Percentiles rank a stretch among this genome's conserved stretches.
phyloP scores from a whole-genome alignment of 2,329 filamentous ascomycete genomes.

The Clarireedia paspali region DNA sequence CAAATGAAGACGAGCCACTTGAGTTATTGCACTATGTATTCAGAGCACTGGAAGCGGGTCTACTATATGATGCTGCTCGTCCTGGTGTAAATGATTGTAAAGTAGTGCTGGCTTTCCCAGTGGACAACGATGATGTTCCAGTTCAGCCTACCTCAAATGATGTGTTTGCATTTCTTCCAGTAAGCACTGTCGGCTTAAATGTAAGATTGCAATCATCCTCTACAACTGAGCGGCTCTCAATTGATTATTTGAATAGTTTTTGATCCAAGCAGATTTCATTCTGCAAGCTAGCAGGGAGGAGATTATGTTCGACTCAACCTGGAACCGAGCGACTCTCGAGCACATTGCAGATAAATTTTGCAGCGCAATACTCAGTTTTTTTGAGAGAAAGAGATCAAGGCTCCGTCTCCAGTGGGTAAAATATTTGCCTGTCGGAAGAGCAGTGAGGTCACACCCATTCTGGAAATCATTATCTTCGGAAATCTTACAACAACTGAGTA shows the following conservation, averaged over 20 bases:
- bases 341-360: not conserved
- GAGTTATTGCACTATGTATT: not conserved
- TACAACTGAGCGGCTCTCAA: not conserved
- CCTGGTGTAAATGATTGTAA: constrained; percentile 1
- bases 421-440: not conserved
- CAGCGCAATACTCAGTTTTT: not conserved
- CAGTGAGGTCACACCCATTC: not conserved
- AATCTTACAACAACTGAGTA: not conserved
- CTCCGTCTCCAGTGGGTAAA: not conserved
- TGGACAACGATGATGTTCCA: constrained; percentile 6
- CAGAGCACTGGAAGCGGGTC: not conserved
- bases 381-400: not conserved
- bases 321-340: constrained; percentile 11
- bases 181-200: constrained; percentile 15
- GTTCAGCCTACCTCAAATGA: constrained; percentile 6
- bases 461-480: not conserved
- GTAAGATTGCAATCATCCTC: constrained; percentile 8
- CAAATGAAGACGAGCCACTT: not conserved
- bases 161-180: constrained; percentile 19
- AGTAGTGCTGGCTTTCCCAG: constrained; percentile 14
- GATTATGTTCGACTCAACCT: constrained; percentile 10
- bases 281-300: constrained; percentile 16
- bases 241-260: not conserved
- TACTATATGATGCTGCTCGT: not conserved
- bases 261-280: constrained; percentile 18